Base-by-base conservation (phyloP, 2,329 filamentous ascomycete genomes). In the Xylariales sp. region DNA sequence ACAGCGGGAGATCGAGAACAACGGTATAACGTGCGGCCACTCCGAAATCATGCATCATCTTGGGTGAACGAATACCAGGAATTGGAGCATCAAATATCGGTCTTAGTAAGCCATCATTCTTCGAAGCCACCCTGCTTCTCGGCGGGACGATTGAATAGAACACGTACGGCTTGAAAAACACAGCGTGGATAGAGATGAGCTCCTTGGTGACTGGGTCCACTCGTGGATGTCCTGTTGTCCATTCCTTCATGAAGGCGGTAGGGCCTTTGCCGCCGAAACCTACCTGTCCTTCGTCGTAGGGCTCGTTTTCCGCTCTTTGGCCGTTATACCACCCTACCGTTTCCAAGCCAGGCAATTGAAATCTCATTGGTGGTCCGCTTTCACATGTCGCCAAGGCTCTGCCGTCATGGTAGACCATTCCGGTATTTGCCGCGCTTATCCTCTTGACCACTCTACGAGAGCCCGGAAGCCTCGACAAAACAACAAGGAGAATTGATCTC, bases 31-130 rank as follows among this genome's bases (percentile, higher is more conserved):
- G 77, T 5, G 80, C 82, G 1, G 90, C 91, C 1, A 90, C 90
- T 14, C 90, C 90, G 77, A 92, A 93, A 75, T 93, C 90, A 74
- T 93, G 91, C 89, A 93, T 93, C 85, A 93, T 90, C 75, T 90
- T 91, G 1, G 89, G 87, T 1, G 86, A 86, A 3, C 81, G 81
- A 32, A 92, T 82, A 0, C 90, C 89, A 0, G 89, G 85, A 0
- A 93, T 83, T 0, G 88, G 81, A 6, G 82, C 79, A 69, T 88
- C 87, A 64, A 91, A 79, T 12, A 65, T 62, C 2, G 79, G 55
- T 10, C 52, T 61, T 81, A 72, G 57, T 73, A 78, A 41, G 8
- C 64, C 65, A 5, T 71, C 72, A 1, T 69, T 62, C 30, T 77
- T 71, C 3, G 72, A 34, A 41, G 12, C 75, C 0, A 74, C 64